Base-by-base conservation (phyloP, 2,329 filamentous ascomycete genomes). In the Stagonosporopsis tanaceti region DNA sequence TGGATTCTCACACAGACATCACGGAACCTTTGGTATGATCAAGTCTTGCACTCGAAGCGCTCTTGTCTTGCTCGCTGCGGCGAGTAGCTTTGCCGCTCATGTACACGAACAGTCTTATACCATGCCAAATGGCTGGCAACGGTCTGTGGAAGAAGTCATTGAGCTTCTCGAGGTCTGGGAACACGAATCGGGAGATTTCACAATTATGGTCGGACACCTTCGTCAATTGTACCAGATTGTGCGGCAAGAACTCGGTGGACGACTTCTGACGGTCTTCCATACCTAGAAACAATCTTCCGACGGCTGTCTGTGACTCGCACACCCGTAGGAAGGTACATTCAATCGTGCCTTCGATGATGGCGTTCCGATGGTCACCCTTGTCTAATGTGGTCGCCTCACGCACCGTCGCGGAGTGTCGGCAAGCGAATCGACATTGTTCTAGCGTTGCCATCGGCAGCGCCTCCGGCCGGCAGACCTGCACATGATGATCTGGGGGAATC, bases 11-110 rank as follows among this genome's bases (percentile, higher is more conserved):
- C 15, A 38, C 20, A 48, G 58, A 14, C 58, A 57, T 42, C 58
- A 61, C 40, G 58, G 58, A 24, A 61, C 58, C 17, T 58, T 47
- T 37, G 40, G 48, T 20, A 41, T 57, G 44, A 25, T 60, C n/a
- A 45, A 46, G 34, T 42, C 48, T 22, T 53, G 45, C 17, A 50
- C 50, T 14, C 34, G 58, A 17, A 60, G 58, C 24, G 48, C 58
- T 14, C 46, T 60, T n/a, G 22, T 60, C 25, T 17, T 60, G 20
- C 47, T 57, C 15, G 53, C 58, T 17, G 32, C 47, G 37, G 42
- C 42, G 42, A 34, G 30, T 24, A 46, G 42, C 42, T 46, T 34
- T n/a, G 17, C 42, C 15, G 9, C 20, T 17, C 15, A 20, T 9
- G 42, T 15, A 46, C 8, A 34, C 30, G 30, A 24, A 30, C 25